phyloP scores from a whole-genome alignment of 805 yeast species.

The Yamadazyma phyllophila region DNA sequence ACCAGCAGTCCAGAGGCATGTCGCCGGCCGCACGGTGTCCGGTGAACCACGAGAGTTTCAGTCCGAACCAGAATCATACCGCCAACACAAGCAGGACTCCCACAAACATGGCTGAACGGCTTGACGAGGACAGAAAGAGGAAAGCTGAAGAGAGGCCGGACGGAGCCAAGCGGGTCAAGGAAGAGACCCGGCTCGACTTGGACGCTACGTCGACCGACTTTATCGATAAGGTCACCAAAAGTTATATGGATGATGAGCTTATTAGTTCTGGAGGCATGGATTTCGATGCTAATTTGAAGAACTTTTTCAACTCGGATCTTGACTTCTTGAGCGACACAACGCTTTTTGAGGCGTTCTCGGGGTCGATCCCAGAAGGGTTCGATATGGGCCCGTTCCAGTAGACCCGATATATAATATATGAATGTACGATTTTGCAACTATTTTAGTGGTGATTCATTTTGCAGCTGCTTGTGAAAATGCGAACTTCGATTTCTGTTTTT shows the following conservation, averaged over 20 bases:
- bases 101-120: no score
- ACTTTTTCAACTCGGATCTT: slow-evolving; percentile 12
- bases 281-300: slow-evolving; percentile 8
- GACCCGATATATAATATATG: neutral
- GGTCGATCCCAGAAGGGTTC: neutral
- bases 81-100: no score
- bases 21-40: neutral
- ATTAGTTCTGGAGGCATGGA: slow-evolving; percentile 2
- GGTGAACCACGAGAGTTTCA: neutral
- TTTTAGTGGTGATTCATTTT: no score
- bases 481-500: no score
- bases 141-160: neutral
- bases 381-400: neutral
- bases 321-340: slow-evolving; percentile 12
- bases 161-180: neutral
- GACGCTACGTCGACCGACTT: neutral
- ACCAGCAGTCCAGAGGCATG: neutral
- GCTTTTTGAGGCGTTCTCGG: slow-evolving; percentile 6
- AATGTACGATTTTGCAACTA: slow-evolving; percentile 1
- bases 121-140: neutral
- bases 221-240: slow-evolving; percentile 2
- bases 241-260: slow-evolving; percentile 4
- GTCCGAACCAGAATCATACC: neutral
- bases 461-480: neutral
- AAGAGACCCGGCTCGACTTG: neutral